These are phyloP conservation scores for Pyrus betulifolia DNA, from an alignment of 306 rosid species.

Conservation along the genomic window DNA sequence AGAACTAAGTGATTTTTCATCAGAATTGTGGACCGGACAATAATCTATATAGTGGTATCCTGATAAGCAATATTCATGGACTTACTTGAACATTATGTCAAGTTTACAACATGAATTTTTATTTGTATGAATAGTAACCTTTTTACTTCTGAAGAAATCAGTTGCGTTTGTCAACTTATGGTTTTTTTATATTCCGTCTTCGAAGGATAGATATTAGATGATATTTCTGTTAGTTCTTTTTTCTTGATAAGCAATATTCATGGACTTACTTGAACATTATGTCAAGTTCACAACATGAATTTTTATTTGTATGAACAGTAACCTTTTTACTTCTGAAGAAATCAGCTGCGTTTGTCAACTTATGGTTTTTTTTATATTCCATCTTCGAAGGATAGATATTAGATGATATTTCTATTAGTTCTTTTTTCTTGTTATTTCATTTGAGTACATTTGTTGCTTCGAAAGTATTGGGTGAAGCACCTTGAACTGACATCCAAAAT, in stretches of 20 bases:
- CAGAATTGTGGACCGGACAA: not conserved
- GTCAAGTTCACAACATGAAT: not conserved
- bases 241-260: not conserved
- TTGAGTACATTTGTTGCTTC: not conserved
- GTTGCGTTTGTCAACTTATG: not conserved
- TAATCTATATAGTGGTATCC: not conserved
- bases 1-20: not conserved
- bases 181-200: not conserved
- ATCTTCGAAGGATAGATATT: not conserved
- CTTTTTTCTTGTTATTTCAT: not conserved
- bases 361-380: not conserved
- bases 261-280: not conserved
- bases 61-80: not conserved
- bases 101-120: not conserved
- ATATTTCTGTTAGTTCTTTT: not conserved
- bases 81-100: not conserved
- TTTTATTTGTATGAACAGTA: not conserved
- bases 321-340: not conserved
- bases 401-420: not conserved
- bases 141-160: not conserved
- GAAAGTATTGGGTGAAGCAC: not conserved
- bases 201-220: not conserved
- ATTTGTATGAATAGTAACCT: not conserved
- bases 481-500: not conserved
- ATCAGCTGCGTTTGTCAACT: not conserved